Evolutionary conservation across 257 asterid genomes (phyloP), one percentile per base, ranked within the genome.

Genomic region (Nicotiana knightiana): DNA sequence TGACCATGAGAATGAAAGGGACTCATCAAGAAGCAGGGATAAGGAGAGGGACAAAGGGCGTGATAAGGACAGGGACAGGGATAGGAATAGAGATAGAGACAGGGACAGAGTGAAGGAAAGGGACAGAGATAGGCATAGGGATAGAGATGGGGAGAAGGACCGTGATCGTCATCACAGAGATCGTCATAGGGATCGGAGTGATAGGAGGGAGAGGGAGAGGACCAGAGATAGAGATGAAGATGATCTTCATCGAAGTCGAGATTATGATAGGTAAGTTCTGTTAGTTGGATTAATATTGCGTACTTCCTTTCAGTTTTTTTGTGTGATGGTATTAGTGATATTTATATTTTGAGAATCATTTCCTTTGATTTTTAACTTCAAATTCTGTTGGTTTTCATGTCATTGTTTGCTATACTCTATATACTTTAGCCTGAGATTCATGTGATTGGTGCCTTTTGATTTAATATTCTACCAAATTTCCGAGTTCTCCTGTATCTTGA

Each of bases 201-300:
- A 90, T 63, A 91, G 92, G 84, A 93, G 86, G 80, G 91, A 87
- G 24, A 79, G 92, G 83, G 97, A 91, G 86, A 92, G 93, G 87
- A 90, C 94, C 48, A 91, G 91, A 87, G 97, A 91, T 59, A 87
- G 88, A 85, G 97, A 88, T 77, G 94, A 87, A 43, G 98, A 91
- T 71, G 93, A 87, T 88, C 83, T 85, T 81, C 78, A 82, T 81
- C 88, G 88, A 88, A 83, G 85, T 86, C 94, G 97, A 79, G 97
- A 92, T 85, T 84, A 55, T 73, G 99, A 93, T 73, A 90, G 97
- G 99, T 94, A 30, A 85, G 83, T 67, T 68, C 81, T 64, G 80
- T 75, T 75, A 26, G 63, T 51, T 75, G 63, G 80, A 75, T 75
- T 26, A 6, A 24, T 75, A 61, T 26, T 75, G 39, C 26, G 12